A percentile compares a stretch with the other conserved stretches of the same genome.
These are phyloP conservation scores for Xylona heveae DNA, from an alignment of 495 filamentous ascomycete species.

Conservation along the genomic window DNA sequence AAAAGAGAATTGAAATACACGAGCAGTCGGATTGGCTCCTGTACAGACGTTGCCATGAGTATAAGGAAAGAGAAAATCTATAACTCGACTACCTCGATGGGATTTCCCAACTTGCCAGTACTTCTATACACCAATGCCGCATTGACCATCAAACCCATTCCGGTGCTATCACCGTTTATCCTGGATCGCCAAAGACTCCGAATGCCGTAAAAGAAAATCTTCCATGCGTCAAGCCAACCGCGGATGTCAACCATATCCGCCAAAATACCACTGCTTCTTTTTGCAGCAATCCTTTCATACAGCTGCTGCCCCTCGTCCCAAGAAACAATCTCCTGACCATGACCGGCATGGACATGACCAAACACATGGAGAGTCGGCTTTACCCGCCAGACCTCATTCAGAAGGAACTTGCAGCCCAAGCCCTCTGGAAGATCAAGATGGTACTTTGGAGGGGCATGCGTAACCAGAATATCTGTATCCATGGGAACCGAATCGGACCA, in stretches of 20 bases:
- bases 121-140: constrained; percentile 50
- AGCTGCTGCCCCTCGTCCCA: constrained; percentile 57
- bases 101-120: constrained; percentile 41
- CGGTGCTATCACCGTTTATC: constrained; percentile 37
- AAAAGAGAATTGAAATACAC: no score
- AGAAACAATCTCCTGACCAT: constrained; percentile 41
- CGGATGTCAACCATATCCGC: constrained; percentile 28
- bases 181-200: constrained; percentile 46
- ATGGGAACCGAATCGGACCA: constrained; percentile 47
- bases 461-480: constrained; percentile 66
- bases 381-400: constrained; percentile 58
- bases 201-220: constrained; percentile 38
- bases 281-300: constrained; percentile 42
- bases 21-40: no score
- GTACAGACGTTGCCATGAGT: no score
- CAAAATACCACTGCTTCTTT: constrained; percentile 22
- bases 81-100: constrained; percentile 40
- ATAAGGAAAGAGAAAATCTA: no score
- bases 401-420: constrained; percentile 54
- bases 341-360: constrained; percentile 62
- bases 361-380: constrained; percentile 69
- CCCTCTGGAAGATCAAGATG: constrained; percentile 48
- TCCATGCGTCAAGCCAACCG: constrained; percentile 39
- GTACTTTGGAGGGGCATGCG: constrained; percentile 53
- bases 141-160: constrained; percentile 48